Evolutionary conservation across 2,329 filamentous ascomycete genomes (phyloP), one percentile per base, ranked within the genome.

Genomic region (Pseudogymnoascus sp.): DNA sequence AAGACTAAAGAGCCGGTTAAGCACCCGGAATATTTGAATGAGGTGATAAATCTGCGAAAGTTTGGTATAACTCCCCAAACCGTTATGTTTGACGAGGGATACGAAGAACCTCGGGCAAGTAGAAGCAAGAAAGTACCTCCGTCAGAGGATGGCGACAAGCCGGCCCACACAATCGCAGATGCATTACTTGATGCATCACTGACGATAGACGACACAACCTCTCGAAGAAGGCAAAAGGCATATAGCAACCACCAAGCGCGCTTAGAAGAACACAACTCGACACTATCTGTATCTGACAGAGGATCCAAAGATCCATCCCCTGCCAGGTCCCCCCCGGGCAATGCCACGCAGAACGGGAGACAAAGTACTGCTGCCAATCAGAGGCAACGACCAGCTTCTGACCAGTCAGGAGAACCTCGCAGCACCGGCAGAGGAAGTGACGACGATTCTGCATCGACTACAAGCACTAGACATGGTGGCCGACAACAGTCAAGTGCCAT

Each of bases 181-280:
- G 94, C 94, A 5, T 78, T 97, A 13, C 79, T 96, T 31, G 94
- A 97, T 73, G 94, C 94, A 5, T 95, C 92, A 0, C 92, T 90
- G 76, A 92, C 89, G 0, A 91, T 94, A 64, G 88, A 93, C 69
- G 86, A 88, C 65, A 78, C 85, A 0, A 74, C 83, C 6, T 76
- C 83, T 2, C 81, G 79, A 70, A 79, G 79, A 65, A 78, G 78
- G 60, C 78, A 79, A 31, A 78, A 79, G 11, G 79, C 79, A 0
- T 68, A 78, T n/a, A 83, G 83, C 64, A 76, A 68, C 10, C 81
- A 83, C 65, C 77, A 74, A 62, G 74, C 77, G 26, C 76, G 80
- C 26, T 70, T 79, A 31, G 74, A 72, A 58, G 75, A 72, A 50
- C 66, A 67, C 57, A 59, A 39, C 10, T 59, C 57, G 13, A 59